Percentiles rank a stretch among this genome's conserved stretches.
Evolutionary conservation across 345 rosid species (phyloP).

Genomic region (Hibiscus trionum): DNA sequence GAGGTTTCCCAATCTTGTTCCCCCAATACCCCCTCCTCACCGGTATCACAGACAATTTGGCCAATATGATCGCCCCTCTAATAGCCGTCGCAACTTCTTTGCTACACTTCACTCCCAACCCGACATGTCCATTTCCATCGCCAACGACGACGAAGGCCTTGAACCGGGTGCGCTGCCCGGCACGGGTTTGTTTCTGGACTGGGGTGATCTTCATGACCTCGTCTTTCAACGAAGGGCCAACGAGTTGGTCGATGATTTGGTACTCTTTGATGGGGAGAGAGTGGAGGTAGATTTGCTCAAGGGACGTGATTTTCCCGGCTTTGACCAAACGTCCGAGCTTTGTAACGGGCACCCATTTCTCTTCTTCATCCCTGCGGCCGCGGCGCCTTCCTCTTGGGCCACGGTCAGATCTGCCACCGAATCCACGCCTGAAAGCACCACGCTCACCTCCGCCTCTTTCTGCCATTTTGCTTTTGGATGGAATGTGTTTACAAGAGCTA

Average conservation of each 20-base stretch:
- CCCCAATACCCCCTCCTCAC: not conserved
- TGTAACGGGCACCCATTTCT: not conserved
- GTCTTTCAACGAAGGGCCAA: not conserved
- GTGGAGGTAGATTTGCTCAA: not conserved
- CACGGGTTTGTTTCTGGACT: not conserved
- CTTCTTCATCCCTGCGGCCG: not conserved
- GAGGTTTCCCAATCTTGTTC: not conserved
- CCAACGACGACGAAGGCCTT: not conserved
- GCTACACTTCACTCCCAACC: not conserved
- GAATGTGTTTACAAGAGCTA: not conserved
- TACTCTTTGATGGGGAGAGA: not conserved
- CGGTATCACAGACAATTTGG: not conserved
- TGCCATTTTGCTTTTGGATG: slow-evolving; percentile 33
- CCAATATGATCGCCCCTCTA: not conserved
- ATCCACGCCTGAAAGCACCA: slow-evolving; percentile 58
- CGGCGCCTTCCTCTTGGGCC: slow-evolving; percentile 20
- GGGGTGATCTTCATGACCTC: not conserved
- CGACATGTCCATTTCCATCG: not conserved
- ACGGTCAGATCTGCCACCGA: slow-evolving; percentile 43
- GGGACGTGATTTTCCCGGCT: not conserved
- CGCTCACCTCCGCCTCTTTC: slow-evolving; percentile 67
- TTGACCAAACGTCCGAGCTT: not conserved
- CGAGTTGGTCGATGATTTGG: not conserved
- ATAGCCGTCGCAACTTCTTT: not conserved
- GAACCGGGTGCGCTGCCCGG: not conserved